Conservation (phyloP, 164 flowering plant genomes). For the Aristolochia fimbriata region DNA sequence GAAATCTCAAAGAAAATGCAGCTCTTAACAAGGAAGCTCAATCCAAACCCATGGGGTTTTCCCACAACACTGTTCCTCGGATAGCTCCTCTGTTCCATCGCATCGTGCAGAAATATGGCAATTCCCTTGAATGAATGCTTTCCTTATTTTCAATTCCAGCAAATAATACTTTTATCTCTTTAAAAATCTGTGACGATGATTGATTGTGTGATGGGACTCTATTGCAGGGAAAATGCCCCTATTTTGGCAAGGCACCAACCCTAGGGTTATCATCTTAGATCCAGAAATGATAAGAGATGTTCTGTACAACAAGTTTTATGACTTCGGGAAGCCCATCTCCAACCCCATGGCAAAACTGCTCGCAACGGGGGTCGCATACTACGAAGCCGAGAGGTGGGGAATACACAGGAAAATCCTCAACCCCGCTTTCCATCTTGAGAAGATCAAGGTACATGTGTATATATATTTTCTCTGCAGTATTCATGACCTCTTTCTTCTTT, state of each 20-base stretch:
- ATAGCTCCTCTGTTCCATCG: not conserved
- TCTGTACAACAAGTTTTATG: not conserved
- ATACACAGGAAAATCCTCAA: constrained; percentile 40
- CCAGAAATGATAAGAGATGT: not conserved
- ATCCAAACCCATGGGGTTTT: not conserved
- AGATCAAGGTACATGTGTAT: constrained; percentile 35
- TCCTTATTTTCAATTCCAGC: not conserved
- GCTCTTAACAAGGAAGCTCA: not conserved
- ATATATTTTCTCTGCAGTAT: not conserved
- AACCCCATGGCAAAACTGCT: constrained; percentile 1
- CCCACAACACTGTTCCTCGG: not conserved
- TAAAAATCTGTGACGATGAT: not conserved
- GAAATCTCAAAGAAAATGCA: not conserved
- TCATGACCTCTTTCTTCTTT: no score
- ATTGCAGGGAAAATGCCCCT: not conserved
- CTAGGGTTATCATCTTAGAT: not conserved
- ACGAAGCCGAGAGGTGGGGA: constrained; percentile 43
- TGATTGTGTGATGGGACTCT: not conserved
- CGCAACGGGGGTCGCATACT: constrained; percentile 13
- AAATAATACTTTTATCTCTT: not conserved
- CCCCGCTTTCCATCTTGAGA: constrained; percentile 42
- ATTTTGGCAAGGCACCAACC: not conserved
- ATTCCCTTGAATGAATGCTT: not conserved
- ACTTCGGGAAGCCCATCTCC: not conserved
- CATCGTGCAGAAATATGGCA: not conserved